These are phyloP conservation scores for Cornus florida DNA, from an alignment of 148 eudicot genomes.

Conservation along the genomic window DNA sequence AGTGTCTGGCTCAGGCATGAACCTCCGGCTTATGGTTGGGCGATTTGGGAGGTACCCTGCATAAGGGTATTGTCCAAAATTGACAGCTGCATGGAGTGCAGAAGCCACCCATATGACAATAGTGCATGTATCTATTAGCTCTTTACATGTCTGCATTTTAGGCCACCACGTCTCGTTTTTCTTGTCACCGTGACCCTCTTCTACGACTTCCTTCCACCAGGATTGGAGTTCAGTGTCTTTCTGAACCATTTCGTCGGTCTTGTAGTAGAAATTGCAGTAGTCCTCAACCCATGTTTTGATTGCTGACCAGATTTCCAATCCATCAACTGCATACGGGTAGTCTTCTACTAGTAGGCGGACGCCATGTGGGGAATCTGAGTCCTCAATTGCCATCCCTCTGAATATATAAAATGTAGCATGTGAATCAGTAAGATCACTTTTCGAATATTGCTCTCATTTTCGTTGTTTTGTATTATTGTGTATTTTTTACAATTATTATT, in stretches of 20 bases:
- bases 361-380: slow-evolving; percentile 10
- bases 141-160: slow-evolving; percentile 26
- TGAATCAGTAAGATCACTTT: background rate
- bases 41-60: slow-evolving; percentile 32
- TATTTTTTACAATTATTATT: too few relatives aligned
- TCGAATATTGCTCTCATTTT: too few relatives aligned
- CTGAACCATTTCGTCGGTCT: slow-evolving; percentile 15
- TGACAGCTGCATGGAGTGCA: slow-evolving; percentile 41
- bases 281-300: slow-evolving; percentile 26
- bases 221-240: slow-evolving; percentile 19
- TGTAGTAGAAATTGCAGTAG: slow-evolving; percentile 25
- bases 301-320: slow-evolving; percentile 32
- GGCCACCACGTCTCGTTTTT: slow-evolving; percentile 37
- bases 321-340: slow-evolving; percentile 33
- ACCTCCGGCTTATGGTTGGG: slow-evolving; percentile 29
- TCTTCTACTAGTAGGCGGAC: slow-evolving; percentile 23
- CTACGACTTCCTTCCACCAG: slow-evolving; percentile 29
- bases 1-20: slow-evolving; percentile 35
- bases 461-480: too few relatives aligned
- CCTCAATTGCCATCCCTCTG: slow-evolving; percentile 34
- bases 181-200: slow-evolving; percentile 29
- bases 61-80: slow-evolving; percentile 38
- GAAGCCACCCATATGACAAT: slow-evolving; percentile 36
- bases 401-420: background rate
- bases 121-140: slow-evolving; percentile 25